A percentile compares a stretch with the other conserved stretches of the same genome.
Conservation (phyloP, 1,284 basidiomycete genomes). For the Hypsizygus ulmarius region DNA sequence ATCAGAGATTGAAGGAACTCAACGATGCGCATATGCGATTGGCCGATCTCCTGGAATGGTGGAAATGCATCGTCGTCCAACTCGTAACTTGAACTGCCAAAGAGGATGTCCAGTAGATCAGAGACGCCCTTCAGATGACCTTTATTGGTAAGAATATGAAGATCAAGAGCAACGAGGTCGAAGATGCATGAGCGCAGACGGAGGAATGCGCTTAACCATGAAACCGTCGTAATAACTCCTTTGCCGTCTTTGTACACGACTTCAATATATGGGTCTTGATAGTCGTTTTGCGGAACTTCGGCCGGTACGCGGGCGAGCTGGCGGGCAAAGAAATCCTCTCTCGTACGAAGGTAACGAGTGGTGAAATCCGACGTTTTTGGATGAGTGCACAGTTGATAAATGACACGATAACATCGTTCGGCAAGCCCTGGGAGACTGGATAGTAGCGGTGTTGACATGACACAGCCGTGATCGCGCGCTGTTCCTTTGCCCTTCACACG, state of each 20-base stretch:
- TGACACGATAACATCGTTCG: conserved; percentile 81
- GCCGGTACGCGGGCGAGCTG: conserved; percentile 78
- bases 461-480: conserved; percentile 36
- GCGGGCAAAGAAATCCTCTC: conserved; percentile 86
- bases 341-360: conserved; percentile 85
- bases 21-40: conserved; percentile 81
- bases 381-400: conserved; percentile 87
- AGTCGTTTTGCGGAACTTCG: conserved; percentile 47
- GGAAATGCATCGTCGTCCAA: conserved; percentile 46
- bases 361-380: conserved; percentile 80
- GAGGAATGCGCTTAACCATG: conserved; percentile 76
- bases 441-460: conserved; percentile 55
- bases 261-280: conserved; percentile 58
- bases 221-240: conserved; percentile 71
- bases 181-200: conserved; percentile 84
- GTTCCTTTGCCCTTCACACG: conserved; percentile 47
- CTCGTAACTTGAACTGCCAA: conserved; percentile 56
- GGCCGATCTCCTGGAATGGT: conserved; percentile 71
- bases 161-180: conserved; percentile 84
- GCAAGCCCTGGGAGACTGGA: conserved; percentile 75
- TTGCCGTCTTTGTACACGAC: conserved; percentile 74
- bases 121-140: conserved; percentile 70
- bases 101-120: conserved; percentile 72
- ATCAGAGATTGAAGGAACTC: conserved; percentile 85
- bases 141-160: conserved; percentile 82